Base-by-base conservation (phyloP, 306 rosid genomes). In the Gynostemma pentaphyllum region DNA sequence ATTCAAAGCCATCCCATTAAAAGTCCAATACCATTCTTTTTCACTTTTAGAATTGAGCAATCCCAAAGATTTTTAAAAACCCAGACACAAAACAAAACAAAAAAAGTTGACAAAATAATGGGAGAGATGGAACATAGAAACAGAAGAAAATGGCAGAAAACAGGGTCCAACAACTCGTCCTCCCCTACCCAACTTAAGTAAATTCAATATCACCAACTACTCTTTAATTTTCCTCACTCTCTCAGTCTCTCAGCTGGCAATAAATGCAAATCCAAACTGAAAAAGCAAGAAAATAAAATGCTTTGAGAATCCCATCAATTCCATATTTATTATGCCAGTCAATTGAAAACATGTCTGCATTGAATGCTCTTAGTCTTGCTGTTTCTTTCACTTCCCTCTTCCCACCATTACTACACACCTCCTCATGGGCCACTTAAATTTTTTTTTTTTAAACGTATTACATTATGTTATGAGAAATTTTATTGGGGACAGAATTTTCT, bases 281-380 rank as follows among this genome's bases (percentile, higher is more conserved):
- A 50, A 9, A 29, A 24, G 16, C 40, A 7, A 16, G 30, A 3
- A 14, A 9, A 16, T 1, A 50, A 24, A 5, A 11, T 1, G 22
- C 4, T 59, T 55, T 42, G 40, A 49, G 14, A 21, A 30, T 9
- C 55, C 72, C 70, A 56, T 75, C 22, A 27, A 53, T 60, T 16
- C 72, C 68, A 46, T 78, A 69, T 69, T 79, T 53, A 79, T 65
- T 79, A 52, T 12, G 65, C 14, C 70, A 67, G 64, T 70, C 61
- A 32, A 73, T 63, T 70, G n/a, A 57, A 71, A 60, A 71, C 78
- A 71, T 64, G 82, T 74, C 68, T 45, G 69, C 82, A 74, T 80
- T 77, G 47, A 80, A 74, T 80, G 80, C 77, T 59, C 24, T 16
- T 66, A 52, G 37, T n/a, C n/a, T n/a, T n/a, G 27, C 55, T 42